Evolutionary conservation across 345 rosid species (phyloP).

Genomic region (Populus tremula): DNA sequence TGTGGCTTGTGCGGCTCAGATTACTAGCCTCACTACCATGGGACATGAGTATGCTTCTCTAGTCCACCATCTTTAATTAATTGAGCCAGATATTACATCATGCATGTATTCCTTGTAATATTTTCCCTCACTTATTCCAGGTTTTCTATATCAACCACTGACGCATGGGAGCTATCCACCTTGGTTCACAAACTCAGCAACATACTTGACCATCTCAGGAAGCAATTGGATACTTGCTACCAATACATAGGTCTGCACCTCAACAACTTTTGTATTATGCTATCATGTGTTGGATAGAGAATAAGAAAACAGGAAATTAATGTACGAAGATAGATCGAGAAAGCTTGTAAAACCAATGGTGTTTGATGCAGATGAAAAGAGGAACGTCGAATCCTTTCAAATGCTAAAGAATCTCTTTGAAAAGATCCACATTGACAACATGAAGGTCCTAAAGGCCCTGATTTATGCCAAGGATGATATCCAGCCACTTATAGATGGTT

Average conservation of each 20-base stretch:
- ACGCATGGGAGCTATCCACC: slow-evolving; percentile 81
- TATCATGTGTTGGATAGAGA: background rate
- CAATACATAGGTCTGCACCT: slow-evolving; percentile 50
- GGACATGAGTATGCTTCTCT: slow-evolving; percentile 51
- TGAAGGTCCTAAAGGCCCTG: slow-evolving; percentile 77
- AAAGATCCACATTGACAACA: slow-evolving; percentile 71
- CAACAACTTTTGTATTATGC: background rate
- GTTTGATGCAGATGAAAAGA: slow-evolving; percentile 57
- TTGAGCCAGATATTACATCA: background rate
- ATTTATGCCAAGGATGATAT: slow-evolving; percentile 61
- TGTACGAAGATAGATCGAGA: background rate
- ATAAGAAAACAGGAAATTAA: background rate
- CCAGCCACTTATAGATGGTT: slow-evolving; percentile 65
- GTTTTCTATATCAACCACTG: slow-evolving; percentile 50
- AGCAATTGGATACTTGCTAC: slow-evolving; percentile 53
- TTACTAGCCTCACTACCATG: slow-evolving; percentile 55
- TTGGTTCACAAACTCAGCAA: slow-evolving; percentile 73
- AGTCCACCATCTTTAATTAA: background rate
- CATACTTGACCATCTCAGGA: slow-evolving; percentile 61
- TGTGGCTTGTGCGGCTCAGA: slow-evolving; percentile 63
- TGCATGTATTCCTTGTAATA: background rate
- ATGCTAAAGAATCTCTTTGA: slow-evolving; percentile 48
- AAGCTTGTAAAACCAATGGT: background rate
- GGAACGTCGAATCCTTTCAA: slow-evolving; percentile 47
- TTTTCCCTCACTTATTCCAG: slow-evolving; percentile 22